Evolutionary conservation across 805 yeast genomes (phyloP).

Genomic region (Candida argentea): DNA sequence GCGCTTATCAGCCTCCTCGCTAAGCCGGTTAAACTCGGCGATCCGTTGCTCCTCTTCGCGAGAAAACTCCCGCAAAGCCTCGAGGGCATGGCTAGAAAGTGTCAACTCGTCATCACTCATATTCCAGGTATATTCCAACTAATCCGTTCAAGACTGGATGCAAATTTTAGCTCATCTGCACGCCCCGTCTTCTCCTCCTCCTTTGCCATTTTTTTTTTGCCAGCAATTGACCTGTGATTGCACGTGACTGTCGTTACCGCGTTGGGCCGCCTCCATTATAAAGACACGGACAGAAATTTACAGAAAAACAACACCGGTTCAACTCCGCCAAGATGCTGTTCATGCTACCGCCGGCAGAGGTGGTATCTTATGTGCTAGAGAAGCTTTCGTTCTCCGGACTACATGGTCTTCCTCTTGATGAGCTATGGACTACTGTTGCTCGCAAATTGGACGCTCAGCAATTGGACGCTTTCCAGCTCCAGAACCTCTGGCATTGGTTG

Average conservation of each 20-base stretch:
- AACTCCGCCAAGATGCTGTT: slow-evolving; percentile 9
- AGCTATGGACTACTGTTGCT: slow-evolving; percentile 17
- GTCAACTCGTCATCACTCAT: slow-evolving; percentile 36
- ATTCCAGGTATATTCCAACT: too few species aligned
- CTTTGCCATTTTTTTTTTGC: too few species aligned
- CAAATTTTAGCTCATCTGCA: too few species aligned
- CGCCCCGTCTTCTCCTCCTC: too few species aligned
- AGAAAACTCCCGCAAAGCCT: slow-evolving; percentile 55
- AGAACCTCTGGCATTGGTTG: slow-evolving; percentile 31
- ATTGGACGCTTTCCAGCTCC: slow-evolving; percentile 27
- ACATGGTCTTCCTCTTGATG: slow-evolving; percentile 16
- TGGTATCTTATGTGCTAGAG: slow-evolving; percentile 15
- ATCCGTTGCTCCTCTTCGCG: slow-evolving; percentile 50
- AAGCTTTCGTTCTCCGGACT: slow-evolving; percentile 24
- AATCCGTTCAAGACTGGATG: too few species aligned
- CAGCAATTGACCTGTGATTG: too few species aligned
- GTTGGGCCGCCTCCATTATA: too few species aligned
- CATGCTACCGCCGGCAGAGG: slow-evolving; percentile 10
- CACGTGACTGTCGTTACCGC: too few species aligned
- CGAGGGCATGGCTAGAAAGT: slow-evolving; percentile 40
- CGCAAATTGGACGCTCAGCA: slow-evolving; percentile 9
- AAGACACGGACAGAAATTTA: too few species aligned
- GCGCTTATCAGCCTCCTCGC: slow-evolving; percentile 46
- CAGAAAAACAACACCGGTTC: too few species aligned
- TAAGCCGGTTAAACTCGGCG: slow-evolving; percentile 46